Percentiles rank a stretch among this genome's conserved stretches.
Evolutionary conservation across 768 basidiomycete genomes (phyloP).

Genomic region (Holtermanniella nyarrowii): DNA sequence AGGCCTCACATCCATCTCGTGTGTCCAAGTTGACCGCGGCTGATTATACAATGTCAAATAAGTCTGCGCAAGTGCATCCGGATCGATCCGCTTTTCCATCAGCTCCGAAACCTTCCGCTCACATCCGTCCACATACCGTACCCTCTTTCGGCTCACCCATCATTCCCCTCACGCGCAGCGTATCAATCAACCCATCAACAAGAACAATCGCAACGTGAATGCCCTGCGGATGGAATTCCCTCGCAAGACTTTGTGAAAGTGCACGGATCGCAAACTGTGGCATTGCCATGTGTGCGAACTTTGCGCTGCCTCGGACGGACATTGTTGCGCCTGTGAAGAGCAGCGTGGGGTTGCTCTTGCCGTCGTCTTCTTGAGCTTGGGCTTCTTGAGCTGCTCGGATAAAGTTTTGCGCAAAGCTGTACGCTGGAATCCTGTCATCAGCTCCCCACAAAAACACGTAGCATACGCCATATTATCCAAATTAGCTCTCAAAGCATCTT

Average conservation of each 20-base stretch:
- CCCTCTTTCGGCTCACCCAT: constrained; percentile 18
- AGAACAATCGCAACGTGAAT: constrained; percentile 39
- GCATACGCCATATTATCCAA: constrained; percentile 27
- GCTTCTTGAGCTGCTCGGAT: constrained; percentile 13
- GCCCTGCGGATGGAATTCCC: constrained; percentile 37
- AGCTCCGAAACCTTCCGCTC: background rate
- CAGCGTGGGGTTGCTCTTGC: constrained; percentile 4
- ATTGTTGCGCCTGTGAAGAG: constrained; percentile 36
- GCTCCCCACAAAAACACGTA: background rate
- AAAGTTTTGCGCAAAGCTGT: constrained; percentile 26
- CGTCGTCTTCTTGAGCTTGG: background rate
- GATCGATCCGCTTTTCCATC: constrained; percentile 12
- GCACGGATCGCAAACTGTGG: background rate
- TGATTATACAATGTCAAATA: constrained; percentile 26
- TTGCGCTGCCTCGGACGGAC: constrained; percentile 12
- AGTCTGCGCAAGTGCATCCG: constrained; percentile 27
- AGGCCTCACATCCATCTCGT: constrained; percentile 31
- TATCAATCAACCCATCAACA: constrained; percentile 29
- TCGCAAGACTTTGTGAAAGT: constrained; percentile 21
- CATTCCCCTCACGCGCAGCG: constrained; percentile 11
- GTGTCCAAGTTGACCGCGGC: constrained; percentile 29
- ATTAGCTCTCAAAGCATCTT: constrained; percentile 16
- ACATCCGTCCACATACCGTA: constrained; percentile 7
- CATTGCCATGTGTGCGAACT: background rate
- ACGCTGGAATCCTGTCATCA: constrained; percentile 19